Conservation (phyloP, 768 basidiomycete species). For the Termitomyces sp. region DNA sequence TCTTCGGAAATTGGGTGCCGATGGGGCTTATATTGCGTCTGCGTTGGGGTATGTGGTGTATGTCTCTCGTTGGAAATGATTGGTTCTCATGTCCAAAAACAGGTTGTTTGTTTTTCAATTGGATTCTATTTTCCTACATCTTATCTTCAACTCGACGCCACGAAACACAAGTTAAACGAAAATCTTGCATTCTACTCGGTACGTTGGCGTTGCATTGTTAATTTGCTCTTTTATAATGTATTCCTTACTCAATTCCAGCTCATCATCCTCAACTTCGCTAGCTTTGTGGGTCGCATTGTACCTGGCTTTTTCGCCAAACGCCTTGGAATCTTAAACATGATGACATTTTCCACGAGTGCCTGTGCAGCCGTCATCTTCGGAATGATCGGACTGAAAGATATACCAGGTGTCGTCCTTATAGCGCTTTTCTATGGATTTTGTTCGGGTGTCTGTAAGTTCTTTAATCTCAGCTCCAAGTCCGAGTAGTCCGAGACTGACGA, state of each 20-base stretch:
- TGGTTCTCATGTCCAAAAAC: neutral
- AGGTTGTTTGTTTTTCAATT: slow-evolving; percentile 8
- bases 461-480: neutral
- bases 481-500: too few relatives aligned
- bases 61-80: too few relatives aligned
- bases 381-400: slow-evolving; percentile 25
- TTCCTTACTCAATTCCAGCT: slow-evolving; percentile 9
- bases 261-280: slow-evolving; percentile 18
- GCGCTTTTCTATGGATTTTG: slow-evolving; percentile 36
- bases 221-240: neutral
- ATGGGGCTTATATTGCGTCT: slow-evolving; percentile 11
- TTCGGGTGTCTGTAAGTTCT: slow-evolving; percentile 21
- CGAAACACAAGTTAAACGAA: slow-evolving; percentile 22
- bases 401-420: slow-evolving; percentile 26
- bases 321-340: slow-evolving; percentile 19
- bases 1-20: slow-evolving; percentile 9
- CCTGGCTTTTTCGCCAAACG: slow-evolving; percentile 16
- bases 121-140: slow-evolving; percentile 29
- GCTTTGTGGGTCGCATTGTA: slow-evolving; percentile 18
- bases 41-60: slow-evolving; percentile 8
- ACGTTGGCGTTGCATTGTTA: neutral
- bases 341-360: slow-evolving; percentile 19
- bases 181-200: slow-evolving; percentile 26
- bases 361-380: slow-evolving; percentile 26
- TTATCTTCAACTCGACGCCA: slow-evolving; percentile 32